phyloP scores from a whole-genome alignment of 1,139 yeast species.

The Lodderomyces parapsilosis region DNA sequence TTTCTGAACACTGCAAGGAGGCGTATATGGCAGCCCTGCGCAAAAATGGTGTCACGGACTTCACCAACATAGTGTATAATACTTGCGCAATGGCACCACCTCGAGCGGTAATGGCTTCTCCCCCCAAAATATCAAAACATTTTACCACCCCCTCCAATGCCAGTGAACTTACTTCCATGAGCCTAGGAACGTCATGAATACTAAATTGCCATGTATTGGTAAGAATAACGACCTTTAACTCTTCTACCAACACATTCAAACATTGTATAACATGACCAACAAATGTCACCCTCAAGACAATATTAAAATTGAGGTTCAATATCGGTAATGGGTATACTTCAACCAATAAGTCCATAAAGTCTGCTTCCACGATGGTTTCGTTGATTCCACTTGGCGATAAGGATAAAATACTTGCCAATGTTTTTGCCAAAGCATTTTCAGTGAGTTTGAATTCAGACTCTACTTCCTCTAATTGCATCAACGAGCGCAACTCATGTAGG shows the following conservation, averaged over 20 bases:
- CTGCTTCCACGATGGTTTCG: constrained; percentile 39
- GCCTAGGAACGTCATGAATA: constrained; percentile 34
- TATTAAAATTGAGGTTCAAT: constrained; percentile 38
- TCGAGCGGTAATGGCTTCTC: constrained; percentile 11
- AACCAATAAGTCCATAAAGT: constrained; percentile 54
- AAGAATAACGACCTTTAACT: constrained; percentile 24
- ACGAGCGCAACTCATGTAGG: constrained; percentile 43
- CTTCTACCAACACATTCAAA: constrained; percentile 23
- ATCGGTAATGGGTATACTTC: constrained; percentile 43
- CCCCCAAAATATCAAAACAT: constrained; percentile 18
- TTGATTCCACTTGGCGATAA: constrained; percentile 29
- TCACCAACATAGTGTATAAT: constrained; percentile 54
- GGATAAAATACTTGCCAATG: constrained; percentile 35
- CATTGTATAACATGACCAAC: constrained; percentile 38
- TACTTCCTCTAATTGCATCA: constrained; percentile 17
- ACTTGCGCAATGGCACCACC: constrained; percentile 32
- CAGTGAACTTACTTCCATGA: constrained; percentile 22
- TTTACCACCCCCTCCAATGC: constrained; percentile 14
- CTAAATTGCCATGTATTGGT: constrained; percentile 23
- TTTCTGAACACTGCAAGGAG: constrained; percentile 53
- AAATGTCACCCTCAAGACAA: constrained; percentile 42
- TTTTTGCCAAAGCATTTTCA: constrained; percentile 18
- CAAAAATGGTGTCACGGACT: constrained; percentile 63
- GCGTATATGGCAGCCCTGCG: constrained; percentile 65
- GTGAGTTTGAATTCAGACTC: background rate